A percentile compares a stretch with the other conserved stretches of the same genome.
These are phyloP conservation scores for Capronia epimyces DNA, from an alignment of 2,329 filamentous ascomycete genomes.

Conservation along the genomic window DNA sequence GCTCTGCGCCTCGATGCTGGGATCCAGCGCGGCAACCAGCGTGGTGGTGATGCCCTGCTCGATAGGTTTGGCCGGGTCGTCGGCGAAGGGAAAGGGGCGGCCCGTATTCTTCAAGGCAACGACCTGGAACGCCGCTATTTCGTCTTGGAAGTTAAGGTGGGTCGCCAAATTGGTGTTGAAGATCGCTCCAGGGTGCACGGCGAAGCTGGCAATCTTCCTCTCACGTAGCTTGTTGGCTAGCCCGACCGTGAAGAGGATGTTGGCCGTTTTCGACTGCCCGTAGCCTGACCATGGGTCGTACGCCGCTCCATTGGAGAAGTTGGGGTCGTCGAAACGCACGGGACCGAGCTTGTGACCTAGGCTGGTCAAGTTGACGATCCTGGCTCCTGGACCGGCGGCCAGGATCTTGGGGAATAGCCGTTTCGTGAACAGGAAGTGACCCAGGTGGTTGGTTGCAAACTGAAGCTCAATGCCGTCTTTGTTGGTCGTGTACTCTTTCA, in stretches of 20 bases:
- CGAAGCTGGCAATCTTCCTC: constrained; percentile 36
- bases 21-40: constrained; percentile 43
- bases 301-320: constrained; percentile 22
- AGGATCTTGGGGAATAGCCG: constrained; percentile 30
- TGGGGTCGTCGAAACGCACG: constrained; percentile 32
- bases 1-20: constrained; percentile 32
- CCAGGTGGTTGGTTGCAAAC: constrained; percentile 36
- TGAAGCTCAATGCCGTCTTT: constrained; percentile 34
- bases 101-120: constrained; percentile 20
- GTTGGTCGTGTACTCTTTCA: constrained; percentile 26
- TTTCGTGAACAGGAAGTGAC: constrained; percentile 35
- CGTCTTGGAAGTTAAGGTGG: constrained; percentile 8
- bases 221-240: constrained; percentile 32
- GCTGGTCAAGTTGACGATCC: constrained; percentile 44
- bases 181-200: constrained; percentile 39
- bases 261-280: constrained; percentile 46
- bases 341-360: constrained; percentile 41
- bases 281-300: constrained; percentile 41
- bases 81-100: constrained; percentile 5
- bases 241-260: constrained; percentile 41
- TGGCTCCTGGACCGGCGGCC: constrained; percentile 21
- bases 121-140: constrained; percentile 9
- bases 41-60: constrained; percentile 43
- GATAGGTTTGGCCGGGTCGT: constrained; percentile 32
- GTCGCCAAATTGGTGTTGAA: constrained; percentile 8